Evolutionary conservation across 371 early-diverging fungal species (phyloP).

Genomic region (Massospora cicadina): DNA sequence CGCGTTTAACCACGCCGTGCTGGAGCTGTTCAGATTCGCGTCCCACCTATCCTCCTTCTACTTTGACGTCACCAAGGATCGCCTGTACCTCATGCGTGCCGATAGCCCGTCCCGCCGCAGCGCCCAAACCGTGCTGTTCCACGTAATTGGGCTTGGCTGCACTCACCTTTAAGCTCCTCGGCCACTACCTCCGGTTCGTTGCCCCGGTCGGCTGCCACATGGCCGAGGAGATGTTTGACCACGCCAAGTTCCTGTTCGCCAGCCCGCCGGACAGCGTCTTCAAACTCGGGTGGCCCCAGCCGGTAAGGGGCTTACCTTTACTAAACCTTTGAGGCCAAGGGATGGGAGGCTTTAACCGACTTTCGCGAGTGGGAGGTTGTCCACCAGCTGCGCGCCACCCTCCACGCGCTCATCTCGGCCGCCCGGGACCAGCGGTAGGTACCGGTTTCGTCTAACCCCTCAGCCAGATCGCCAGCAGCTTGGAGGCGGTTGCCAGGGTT

Average conservation of each 20-base stretch:
- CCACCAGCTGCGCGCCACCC: background rate
- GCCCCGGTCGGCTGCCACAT: slow-evolving; percentile 56
- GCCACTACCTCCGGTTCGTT: slow-evolving; percentile 35
- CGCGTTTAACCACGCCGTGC: slow-evolving; percentile 45
- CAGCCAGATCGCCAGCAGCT: background rate
- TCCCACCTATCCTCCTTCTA: slow-evolving; percentile 56
- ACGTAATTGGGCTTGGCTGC: slow-evolving; percentile 18
- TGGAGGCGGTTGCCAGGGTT: background rate
- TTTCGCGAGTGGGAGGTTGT: background rate
- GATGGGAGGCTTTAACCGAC: background rate
- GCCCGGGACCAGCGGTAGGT: background rate
- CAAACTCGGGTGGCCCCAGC: background rate
- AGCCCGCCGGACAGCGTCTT: slow-evolving; percentile 13
- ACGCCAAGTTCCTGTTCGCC: slow-evolving; percentile 23
- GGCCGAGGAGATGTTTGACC: slow-evolving; percentile 63
- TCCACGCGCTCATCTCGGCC: background rate
- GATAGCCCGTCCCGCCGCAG: slow-evolving; percentile 27
- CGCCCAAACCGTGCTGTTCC: slow-evolving; percentile 50
- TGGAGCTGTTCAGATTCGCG: slow-evolving; percentile 45
- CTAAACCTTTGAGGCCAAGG: background rate
- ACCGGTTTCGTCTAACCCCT: no score
- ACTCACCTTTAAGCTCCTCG: slow-evolving; percentile 23
- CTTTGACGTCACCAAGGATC: slow-evolving; percentile 69
- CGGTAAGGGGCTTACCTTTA: background rate
- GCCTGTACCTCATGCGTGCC: slow-evolving; percentile 42